Conservation (phyloP, 2,329 filamentous ascomycete species). For the Dactylella cylindrospora region DNA sequence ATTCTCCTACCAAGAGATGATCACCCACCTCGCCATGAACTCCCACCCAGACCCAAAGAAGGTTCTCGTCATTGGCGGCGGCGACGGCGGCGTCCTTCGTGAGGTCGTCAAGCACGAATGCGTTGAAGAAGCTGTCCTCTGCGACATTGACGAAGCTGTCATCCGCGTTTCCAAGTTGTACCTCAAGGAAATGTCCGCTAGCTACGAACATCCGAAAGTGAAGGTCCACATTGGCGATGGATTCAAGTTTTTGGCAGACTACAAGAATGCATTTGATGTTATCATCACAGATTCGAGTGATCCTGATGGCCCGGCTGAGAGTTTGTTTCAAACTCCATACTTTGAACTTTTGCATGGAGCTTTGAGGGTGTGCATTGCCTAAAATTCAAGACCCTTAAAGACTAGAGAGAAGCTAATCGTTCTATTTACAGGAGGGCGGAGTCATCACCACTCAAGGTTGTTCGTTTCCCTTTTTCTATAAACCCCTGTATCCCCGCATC, state of each 20-base stretch:
- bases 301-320: constrained; percentile 93
- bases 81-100: constrained; percentile 94
- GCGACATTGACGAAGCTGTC: constrained; percentile 99
- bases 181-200: constrained; percentile 88
- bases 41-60: constrained; percentile 97
- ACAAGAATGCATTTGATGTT: constrained; percentile 96
- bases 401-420: constrained; percentile 2
- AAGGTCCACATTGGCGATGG: constrained; percentile 92
- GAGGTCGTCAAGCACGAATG: constrained; percentile 99
- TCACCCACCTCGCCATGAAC: constrained; percentile 97
- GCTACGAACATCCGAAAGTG: constrained; percentile 91
- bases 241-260: constrained; percentile 96
- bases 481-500: constrained; percentile 50
- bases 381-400: not conserved
- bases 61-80: constrained; percentile 95
- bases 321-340: constrained; percentile 97
- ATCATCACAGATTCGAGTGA: constrained; percentile 99
- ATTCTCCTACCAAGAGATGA: constrained; percentile 99
- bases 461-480: constrained; percentile 73
- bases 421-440: constrained; percentile 77
- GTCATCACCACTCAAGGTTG: constrained; percentile 99
- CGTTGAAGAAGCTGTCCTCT: constrained; percentile 92
- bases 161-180: constrained; percentile 98
- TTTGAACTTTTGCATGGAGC: constrained; percentile 90
- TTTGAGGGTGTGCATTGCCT: constrained; percentile 45